Percentiles rank a stretch among this genome's conserved stretches.
Conservation (phyloP, 768 basidiomycete genomes). For the Suillus discolor region DNA sequence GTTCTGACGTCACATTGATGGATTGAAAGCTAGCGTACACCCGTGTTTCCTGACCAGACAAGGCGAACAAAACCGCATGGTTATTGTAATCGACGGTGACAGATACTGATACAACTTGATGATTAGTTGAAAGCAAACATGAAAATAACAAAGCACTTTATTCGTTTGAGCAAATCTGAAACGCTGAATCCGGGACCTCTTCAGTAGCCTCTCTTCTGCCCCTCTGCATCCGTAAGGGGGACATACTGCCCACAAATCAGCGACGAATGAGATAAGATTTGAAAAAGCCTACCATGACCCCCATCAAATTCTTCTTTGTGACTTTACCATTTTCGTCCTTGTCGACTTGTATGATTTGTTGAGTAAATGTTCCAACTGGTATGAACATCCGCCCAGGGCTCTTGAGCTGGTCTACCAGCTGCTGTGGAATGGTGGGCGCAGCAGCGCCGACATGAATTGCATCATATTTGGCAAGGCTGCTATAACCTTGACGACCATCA, state of each 20-base stretch:
- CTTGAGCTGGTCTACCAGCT: slow-evolving; percentile 78
- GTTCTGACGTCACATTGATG: background rate
- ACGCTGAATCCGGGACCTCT: background rate
- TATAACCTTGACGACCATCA: slow-evolving; percentile 77
- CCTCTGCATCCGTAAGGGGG: slow-evolving; percentile 65
- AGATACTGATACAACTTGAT: background rate
- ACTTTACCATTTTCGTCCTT: slow-evolving; percentile 74
- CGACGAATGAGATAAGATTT: background rate
- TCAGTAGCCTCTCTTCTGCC: slow-evolving; percentile 36
- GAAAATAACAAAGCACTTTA: background rate
- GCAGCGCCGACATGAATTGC: slow-evolving; percentile 96
- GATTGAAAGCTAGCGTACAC: background rate
- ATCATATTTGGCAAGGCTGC: slow-evolving; percentile 56
- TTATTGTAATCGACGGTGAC: background rate
- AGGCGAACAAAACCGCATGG: background rate
- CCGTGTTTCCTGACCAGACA: background rate
- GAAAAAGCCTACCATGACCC: slow-evolving; percentile 65
- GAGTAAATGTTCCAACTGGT: slow-evolving; percentile 69
- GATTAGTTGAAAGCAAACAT: background rate
- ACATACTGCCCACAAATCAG: slow-evolving; percentile 52
- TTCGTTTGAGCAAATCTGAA: background rate
- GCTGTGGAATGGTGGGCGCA: slow-evolving; percentile 68
- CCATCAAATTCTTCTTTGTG: slow-evolving; percentile 68
- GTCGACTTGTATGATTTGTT: slow-evolving; percentile 76
- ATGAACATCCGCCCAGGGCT: slow-evolving; percentile 87